Evolutionary conservation across 2,329 filamentous ascomycete genomes (phyloP), one percentile per base, ranked within the genome.

Genomic region (Epichloe festucae): DNA sequence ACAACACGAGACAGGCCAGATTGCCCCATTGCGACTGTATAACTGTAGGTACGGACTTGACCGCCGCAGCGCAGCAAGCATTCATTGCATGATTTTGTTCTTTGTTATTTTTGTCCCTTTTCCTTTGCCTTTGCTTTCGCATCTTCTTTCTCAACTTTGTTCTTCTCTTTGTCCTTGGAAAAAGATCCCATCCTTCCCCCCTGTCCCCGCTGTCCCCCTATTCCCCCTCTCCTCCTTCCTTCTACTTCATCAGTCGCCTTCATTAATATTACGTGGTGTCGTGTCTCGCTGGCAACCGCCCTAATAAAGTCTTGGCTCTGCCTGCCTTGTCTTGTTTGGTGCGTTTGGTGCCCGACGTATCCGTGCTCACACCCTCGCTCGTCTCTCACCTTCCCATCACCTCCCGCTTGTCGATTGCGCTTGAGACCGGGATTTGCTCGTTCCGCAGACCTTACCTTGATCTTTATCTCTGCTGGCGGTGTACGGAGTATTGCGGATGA

Each of bases 261-360:
- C n/a, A 31, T 12, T 7, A 17, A 17, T 17, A 48, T 4, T 36
- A 43, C 40, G 40, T 38, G 15, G 39, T 27, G 46, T 39, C 46
- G 34, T 31, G 31, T 47, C 31, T 12, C 27, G 31, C 7, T 11
- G 21, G 46, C 19, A 35, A 39, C 19, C 46, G 46, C 46, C 38
- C 38, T 23, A 17, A 36, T 23, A 41, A 36, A 43, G 48, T 27
- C 49, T 50, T 50, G 49, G 49, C 35, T 40, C 23, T 40, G 35
- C 23, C 14, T 36, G 15, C 42, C 12, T 40, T 50, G 36, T 35
- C 49, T 45, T 46, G 42, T n/a, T 40, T 40, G 40, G 42, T 50
- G 48, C 36, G 23, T 23, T 23, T 23, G 40, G 42, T 50, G 49
- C 48, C 52, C 45, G 52, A 51, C 49, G 45, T 38, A 48, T 53